Conservation (phyloP, 179 eudicot genomes). For the Camellia oleifera region DNA sequence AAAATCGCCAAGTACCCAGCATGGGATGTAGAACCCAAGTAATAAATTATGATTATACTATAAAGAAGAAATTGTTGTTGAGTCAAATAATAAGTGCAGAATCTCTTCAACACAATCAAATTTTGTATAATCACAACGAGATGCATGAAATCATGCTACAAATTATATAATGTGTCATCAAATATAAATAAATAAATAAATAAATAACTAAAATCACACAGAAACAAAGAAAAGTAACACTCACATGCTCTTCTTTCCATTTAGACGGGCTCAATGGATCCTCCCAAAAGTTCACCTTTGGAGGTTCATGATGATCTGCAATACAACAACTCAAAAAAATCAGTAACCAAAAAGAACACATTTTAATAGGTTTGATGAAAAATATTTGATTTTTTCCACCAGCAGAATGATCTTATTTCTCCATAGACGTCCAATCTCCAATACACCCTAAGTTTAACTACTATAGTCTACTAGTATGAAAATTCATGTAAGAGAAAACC, state of each 20-base stretch:
- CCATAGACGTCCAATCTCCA: background rate
- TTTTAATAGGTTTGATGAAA: background rate
- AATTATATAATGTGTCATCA: background rate
- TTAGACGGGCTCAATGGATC: slow-evolving; percentile 61
- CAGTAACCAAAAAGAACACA: background rate
- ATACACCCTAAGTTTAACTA: too few relatives aligned
- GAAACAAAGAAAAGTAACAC: slow-evolving; percentile 20
- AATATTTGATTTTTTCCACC: background rate
- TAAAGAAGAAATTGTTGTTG: background rate
- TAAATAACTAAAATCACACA: too few relatives aligned
- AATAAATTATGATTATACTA: background rate
- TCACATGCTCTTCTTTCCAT: slow-evolving; percentile 80
- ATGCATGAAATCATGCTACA: background rate
- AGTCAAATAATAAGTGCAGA: background rate
- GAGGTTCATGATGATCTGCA: slow-evolving; percentile 63
- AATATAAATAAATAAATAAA: background rate
- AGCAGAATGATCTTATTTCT: slow-evolving; percentile 4
- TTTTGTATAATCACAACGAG: background rate
- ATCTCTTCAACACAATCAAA: background rate
- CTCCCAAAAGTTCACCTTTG: slow-evolving; percentile 56
- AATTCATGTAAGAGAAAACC: too few relatives aligned
- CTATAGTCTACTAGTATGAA: too few relatives aligned
- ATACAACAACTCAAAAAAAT: background rate
- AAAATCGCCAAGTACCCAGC: too few relatives aligned
- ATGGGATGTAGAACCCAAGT: background rate